Conservation (phyloP, 495 filamentous ascomycete species). For the Cryomyces minteri region DNA sequence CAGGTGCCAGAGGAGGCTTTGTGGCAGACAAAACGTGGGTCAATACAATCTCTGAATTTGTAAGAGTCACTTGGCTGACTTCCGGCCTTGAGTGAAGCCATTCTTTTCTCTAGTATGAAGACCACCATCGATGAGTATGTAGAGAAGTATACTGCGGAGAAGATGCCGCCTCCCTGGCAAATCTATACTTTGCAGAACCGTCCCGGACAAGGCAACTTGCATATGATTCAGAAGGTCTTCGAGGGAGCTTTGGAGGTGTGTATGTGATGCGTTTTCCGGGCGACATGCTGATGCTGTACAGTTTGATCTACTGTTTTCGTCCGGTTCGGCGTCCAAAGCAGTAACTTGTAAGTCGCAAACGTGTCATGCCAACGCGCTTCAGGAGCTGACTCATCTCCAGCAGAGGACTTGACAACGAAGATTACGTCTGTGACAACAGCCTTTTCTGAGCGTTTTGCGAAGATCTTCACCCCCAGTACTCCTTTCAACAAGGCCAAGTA, state of each 20-base stretch:
- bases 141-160: conserved; percentile 48
- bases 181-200: conserved; percentile 59
- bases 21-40: conserved; percentile 67
- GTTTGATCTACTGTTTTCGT: conserved; percentile 88
- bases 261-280: neutral
- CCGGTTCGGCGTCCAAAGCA: conserved; percentile 42
- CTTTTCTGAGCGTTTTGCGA: conserved; percentile 57
- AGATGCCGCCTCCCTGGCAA: conserved; percentile 67
- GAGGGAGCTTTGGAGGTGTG: conserved; percentile 64
- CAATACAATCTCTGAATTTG: neutral
- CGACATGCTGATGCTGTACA: conserved; percentile 12
- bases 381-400: conserved; percentile 15
- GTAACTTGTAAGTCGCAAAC: conserved; percentile 31
- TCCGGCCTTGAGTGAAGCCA: conserved; percentile 17
- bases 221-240: conserved; percentile 86
- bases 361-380: conserved; percentile 11
- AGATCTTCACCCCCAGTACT: conserved; percentile 51
- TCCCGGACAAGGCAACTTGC: conserved; percentile 59
- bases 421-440: conserved; percentile 44
- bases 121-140: conserved; percentile 49
- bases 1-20: conserved; percentile 45
- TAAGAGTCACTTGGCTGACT: conserved; percentile 10
- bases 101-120: conserved; percentile 66
- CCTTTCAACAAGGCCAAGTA: conserved; percentile 64
- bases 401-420: conserved; percentile 47